These are phyloP conservation scores for Angophora floribunda DNA, from an alignment of 345 rosid genomes.

Conservation along the genomic window DNA sequence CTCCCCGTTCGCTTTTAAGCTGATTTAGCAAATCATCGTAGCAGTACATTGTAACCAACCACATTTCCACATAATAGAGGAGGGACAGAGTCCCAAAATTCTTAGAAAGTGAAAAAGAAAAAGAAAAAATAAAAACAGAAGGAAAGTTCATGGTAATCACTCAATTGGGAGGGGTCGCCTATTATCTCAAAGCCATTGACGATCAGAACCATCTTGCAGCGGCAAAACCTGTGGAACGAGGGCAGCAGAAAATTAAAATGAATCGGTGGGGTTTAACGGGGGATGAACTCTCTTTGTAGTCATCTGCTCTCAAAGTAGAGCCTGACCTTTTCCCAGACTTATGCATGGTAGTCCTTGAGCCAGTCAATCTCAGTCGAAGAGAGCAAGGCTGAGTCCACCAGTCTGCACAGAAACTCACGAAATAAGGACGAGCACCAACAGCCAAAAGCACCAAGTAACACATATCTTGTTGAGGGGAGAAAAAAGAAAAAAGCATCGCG, in stretches of 20 bases:
- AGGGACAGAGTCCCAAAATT: background rate
- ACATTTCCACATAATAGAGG: background rate
- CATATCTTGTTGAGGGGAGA: background rate
- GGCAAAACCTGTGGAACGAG: slow-evolving; percentile 56
- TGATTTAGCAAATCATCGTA: background rate
- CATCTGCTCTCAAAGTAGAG: background rate
- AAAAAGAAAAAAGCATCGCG: background rate
- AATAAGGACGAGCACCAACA: background rate
- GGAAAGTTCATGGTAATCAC: slow-evolving; percentile 2
- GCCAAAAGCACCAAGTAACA: background rate
- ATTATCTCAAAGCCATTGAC: slow-evolving; percentile 81
- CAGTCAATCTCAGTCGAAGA: slow-evolving; percentile 51
- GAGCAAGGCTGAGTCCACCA: slow-evolving; percentile 52
- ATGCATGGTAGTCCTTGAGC: slow-evolving; percentile 67
- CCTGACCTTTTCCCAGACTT: slow-evolving; percentile 92
- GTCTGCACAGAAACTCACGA: slow-evolving; percentile 23
- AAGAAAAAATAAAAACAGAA: too few relatives aligned
- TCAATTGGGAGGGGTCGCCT: slow-evolving; percentile 34
- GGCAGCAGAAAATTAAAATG: background rate
- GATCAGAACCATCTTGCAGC: slow-evolving; percentile 54
- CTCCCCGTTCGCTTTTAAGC: background rate
- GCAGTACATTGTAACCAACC: background rate
- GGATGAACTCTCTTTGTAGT: background rate
- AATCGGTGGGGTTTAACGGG: background rate
- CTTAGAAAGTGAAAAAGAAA: too few relatives aligned